Evolutionary conservation across 306 rosid species (phyloP).

Genomic region (Quercus bicolor): DNA sequence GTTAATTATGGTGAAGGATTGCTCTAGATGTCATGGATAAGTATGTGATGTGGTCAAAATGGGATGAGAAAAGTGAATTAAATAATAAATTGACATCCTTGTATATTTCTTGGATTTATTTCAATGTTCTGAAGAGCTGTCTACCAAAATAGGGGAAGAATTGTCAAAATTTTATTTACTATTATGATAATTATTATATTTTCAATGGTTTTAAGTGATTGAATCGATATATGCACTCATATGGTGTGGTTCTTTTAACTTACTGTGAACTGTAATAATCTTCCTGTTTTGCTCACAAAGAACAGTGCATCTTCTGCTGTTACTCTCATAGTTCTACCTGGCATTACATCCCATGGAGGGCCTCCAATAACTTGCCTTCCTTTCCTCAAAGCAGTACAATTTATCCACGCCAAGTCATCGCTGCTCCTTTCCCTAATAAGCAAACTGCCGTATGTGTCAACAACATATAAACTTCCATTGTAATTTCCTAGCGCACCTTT

Average conservation of each 20-base stretch:
- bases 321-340: constrained; percentile 47
- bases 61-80: background rate
- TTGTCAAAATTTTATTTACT: background rate
- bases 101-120: background rate
- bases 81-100: background rate
- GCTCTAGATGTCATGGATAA: background rate
- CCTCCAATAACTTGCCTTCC: constrained; percentile 67
- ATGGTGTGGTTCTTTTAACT: constrained; percentile 20
- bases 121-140: background rate
- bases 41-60: background rate
- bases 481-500: constrained; percentile 80
- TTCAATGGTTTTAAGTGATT: constrained; percentile 8
- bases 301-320: constrained; percentile 76
- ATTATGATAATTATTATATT: background rate
- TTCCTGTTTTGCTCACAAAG: constrained; percentile 77
- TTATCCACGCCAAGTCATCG: constrained; percentile 66
- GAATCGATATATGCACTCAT: background rate
- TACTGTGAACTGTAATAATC: constrained; percentile 74
- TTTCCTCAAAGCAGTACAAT: constrained; percentile 63
- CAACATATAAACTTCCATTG: constrained; percentile 76
- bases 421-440: constrained; percentile 73
- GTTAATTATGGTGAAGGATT: background rate
- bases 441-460: constrained; percentile 67
- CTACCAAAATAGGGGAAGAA: background rate
- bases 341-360: constrained; percentile 82